phyloP scores from a whole-genome alignment of 148 eudicot species.

The Rhododendron griersonianum region DNA sequence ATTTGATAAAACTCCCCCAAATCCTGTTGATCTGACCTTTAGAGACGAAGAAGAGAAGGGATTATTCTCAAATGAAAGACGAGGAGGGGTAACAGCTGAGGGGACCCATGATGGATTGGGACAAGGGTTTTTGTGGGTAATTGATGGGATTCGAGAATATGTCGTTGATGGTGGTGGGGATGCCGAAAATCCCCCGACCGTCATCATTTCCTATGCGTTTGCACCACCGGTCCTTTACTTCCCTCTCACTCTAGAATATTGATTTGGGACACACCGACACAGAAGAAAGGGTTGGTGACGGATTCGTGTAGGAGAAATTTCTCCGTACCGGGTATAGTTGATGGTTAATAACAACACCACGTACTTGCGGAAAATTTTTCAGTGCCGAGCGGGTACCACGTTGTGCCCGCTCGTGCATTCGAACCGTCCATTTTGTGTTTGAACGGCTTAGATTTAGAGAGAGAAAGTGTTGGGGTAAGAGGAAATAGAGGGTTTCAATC shows the following conservation, averaged over 20 bases:
- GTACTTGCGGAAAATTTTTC: too few relatives aligned
- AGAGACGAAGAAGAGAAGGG: constrained; percentile 8
- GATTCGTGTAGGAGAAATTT: too few relatives aligned
- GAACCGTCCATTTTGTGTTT: too few relatives aligned
- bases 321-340: too few relatives aligned
- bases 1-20: neutral
- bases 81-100: neutral
- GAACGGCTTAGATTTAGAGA: too few relatives aligned
- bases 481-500: too few relatives aligned
- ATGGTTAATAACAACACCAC: too few relatives aligned
- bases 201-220: neutral
- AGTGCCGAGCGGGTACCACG: too few relatives aligned
- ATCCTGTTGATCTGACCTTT: neutral
- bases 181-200: constrained; percentile 11
- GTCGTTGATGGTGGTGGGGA: constrained; percentile 12
- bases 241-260: neutral
- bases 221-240: neutral
- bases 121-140: constrained; percentile 4
- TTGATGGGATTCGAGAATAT: neutral
- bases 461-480: too few relatives aligned
- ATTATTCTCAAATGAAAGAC: neutral
- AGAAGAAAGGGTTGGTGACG: neutral
- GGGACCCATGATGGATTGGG: neutral
- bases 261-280: neutral
- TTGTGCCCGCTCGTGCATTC: too few relatives aligned